Evolutionary conservation across 83 land plant genomes (phyloP).

Genomic region (Thuja plicata): DNA sequence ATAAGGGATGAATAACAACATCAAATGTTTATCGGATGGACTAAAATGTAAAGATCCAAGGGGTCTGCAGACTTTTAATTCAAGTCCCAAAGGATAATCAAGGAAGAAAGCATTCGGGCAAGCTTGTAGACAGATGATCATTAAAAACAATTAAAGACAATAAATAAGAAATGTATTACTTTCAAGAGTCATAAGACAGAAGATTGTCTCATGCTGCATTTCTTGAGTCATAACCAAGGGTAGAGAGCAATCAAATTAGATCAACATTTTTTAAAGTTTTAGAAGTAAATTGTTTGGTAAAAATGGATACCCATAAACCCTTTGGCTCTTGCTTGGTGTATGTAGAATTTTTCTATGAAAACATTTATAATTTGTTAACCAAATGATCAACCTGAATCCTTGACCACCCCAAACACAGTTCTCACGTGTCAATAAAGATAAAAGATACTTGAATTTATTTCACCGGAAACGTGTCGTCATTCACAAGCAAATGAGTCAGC

Average conservation of each 20-base stretch:
- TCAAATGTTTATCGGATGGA: not conserved
- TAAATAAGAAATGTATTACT: not conserved
- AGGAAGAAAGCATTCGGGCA: not conserved
- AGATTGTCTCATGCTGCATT: not conserved
- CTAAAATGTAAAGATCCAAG: not conserved
- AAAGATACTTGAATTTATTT: no score
- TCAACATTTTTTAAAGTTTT: not conserved
- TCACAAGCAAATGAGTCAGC: not conserved
- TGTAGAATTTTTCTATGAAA: not conserved
- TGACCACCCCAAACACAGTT: not conserved
- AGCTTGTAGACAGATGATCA: not conserved
- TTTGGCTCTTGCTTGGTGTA: not conserved
- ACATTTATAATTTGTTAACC: no score
- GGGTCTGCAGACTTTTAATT: not conserved
- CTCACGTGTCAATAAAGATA: not conserved
- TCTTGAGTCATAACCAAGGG: not conserved
- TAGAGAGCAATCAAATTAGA: not conserved
- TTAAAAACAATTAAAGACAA: no score
- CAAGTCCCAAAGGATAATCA: not conserved
- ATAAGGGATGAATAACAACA: not conserved
- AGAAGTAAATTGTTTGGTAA: not conserved
- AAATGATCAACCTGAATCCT: not conserved
- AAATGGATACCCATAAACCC: not conserved
- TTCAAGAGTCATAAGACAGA: not conserved
- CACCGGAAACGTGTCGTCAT: not conserved